Evolutionary conservation across 441 rosid genomes (phyloP), one percentile per base, ranked within the genome.

Genomic region (Raphanus hybrid): DNA sequence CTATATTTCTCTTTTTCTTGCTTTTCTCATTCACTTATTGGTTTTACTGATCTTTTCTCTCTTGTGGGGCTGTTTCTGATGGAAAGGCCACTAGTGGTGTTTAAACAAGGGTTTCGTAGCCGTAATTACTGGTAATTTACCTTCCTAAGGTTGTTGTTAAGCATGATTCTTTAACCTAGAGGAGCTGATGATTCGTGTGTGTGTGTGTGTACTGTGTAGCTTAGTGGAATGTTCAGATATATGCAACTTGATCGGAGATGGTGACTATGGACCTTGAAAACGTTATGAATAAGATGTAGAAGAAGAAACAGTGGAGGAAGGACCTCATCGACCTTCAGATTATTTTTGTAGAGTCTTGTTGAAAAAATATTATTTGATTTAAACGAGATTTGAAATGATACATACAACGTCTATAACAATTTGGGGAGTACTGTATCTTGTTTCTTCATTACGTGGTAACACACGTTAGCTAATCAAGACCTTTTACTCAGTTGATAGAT

Each of bases 221-320:
- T 80, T 92, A 90, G 95, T 92, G 78, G 98, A 92, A 80, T 95
- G 99, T 80, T 92, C 93, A 0, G 97, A 92, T 73, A 95, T 90
- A 8, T 95, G 99, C 80, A 95, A 91, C 80, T 81, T 95, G 84
- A 90, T 95, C 68, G 90, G 91, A 66, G 92, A 92, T 76, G 86
- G 83, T 62, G 97, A 92, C 59, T 85, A 87, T 70, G 96, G 92
- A 78, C 92, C 96, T 26, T 91, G 81, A 87, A 64, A 61, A 23
- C 4, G 52, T 45, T 11, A 50, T 9, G 23, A 15, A 6, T 32
- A 32, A 32, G 35, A 32, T 32, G 35, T 5, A 35, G 39, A 35
- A 61, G 29, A 55, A 64, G 71, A 65, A 15, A 57, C 55, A 35
- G 48, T 61, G 62, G 64, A 69, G 15, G 39, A 23, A 20, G 32